Conservation (phyloP, 1,284 basidiomycete species). For the Mrakiaceae sp. region DNA sequence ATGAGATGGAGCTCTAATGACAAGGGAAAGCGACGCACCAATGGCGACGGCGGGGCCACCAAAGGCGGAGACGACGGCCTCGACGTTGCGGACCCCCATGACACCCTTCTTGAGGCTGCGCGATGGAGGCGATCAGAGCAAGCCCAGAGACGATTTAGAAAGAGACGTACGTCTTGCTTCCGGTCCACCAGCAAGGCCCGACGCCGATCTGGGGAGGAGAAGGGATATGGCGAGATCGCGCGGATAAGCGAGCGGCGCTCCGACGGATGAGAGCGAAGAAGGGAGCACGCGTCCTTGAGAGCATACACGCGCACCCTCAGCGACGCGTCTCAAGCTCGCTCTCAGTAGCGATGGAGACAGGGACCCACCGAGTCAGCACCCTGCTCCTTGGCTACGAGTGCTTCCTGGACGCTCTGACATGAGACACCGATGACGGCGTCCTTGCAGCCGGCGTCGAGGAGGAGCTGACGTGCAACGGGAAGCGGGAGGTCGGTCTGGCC, state of each 20-base stretch:
- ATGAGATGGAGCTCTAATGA: not conserved
- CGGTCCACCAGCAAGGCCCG: constrained; percentile 64
- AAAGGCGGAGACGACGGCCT: constrained; percentile 51
- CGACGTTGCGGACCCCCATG: constrained; percentile 54
- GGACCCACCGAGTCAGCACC: constrained; percentile 58
- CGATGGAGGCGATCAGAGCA: not conserved
- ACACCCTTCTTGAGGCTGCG: constrained; percentile 31
- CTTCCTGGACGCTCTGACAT: constrained; percentile 58
- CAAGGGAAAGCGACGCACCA: constrained; percentile 41
- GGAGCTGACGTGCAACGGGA: constrained; percentile 51
- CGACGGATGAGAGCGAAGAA: no score
- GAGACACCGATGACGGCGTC: constrained; percentile 70
- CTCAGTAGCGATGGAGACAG: no score
- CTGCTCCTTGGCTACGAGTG: constrained; percentile 42
- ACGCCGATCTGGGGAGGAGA: constrained; percentile 42
- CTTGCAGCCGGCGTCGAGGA: constrained; percentile 41
- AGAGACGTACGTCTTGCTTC: constrained; percentile 51
- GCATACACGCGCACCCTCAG: no score
- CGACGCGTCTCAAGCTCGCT: no score
- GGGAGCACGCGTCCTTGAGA: no score
- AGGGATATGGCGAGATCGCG: no score
- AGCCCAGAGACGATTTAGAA: not conserved
- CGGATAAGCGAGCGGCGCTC: no score
- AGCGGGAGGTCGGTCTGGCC: constrained; percentile 85
- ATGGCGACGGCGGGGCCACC: constrained; percentile 65